phyloP scores from a whole-genome alignment of 129 eudicot genomes.

The Pulicaria dysenterica region DNA sequence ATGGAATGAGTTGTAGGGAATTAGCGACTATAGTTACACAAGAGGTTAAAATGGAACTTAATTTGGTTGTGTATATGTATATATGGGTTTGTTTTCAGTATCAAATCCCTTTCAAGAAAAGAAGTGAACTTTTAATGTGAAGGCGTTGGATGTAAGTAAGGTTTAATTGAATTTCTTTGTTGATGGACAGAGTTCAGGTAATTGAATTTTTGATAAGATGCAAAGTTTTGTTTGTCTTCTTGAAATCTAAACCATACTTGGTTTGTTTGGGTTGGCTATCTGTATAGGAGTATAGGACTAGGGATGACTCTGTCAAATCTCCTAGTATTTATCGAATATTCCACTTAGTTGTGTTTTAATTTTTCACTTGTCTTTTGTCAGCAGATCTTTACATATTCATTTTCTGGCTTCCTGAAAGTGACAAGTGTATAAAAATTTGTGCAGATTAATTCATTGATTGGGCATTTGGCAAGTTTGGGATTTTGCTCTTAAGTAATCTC shows the following conservation, averaged over 20 bases:
- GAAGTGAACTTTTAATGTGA: background rate
- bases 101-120: background rate
- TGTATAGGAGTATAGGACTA: background rate
- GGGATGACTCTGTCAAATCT: too few relatives aligned
- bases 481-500: slow-evolving; percentile 36
- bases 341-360: background rate
- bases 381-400: background rate
- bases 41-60: background rate
- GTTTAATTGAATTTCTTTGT: too few relatives aligned
- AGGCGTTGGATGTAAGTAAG: background rate
- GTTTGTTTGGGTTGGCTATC: background rate
- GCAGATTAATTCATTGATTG: slow-evolving; percentile 30
- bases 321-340: background rate
- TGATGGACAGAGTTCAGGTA: background rate
- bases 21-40: too few relatives aligned
- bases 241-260: background rate
- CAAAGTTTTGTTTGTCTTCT: too few relatives aligned
- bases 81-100: background rate
- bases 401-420: background rate
- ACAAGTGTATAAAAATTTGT: background rate
- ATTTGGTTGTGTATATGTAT: background rate
- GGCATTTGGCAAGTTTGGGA: slow-evolving; percentile 31
- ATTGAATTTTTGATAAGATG: background rate
- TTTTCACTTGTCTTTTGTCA: background rate
- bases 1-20: background rate